Evolutionary conservation across 176 grass and related monocot species (phyloP), one percentile per base, ranked within the genome.

Genomic region (Oropetium thomaeum): DNA sequence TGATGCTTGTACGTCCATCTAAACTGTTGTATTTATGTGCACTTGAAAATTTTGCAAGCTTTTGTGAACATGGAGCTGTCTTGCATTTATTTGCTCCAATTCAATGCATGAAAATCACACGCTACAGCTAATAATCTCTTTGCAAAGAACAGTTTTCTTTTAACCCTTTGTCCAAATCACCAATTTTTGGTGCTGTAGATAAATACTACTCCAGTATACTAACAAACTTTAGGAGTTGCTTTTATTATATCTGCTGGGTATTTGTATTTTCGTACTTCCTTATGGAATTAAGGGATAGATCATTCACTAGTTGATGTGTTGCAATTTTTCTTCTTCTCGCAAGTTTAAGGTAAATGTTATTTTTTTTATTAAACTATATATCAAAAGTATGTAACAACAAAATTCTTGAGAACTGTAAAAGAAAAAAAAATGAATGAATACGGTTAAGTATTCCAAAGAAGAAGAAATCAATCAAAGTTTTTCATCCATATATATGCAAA

Each of bases 21-120:
- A 86, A 75, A 75, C 51, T 20, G 34, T 27, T 58, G 62, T 54
- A 8, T 73, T 62, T 62, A 65, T 51, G 59, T 65, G 58, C 49
- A 64, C 59, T 23, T 27, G 47, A 40, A 34, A 77, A 76, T 35
- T 49, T 64, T 64, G 30, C 2, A 31, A 76, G 42, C 58, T 63
- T 47, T 35, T 12, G 29, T 16, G 13, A 31, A 60, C 14, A 75
- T 79, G 79, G 42, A 63, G 53, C 69, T 83, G 42, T 83, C 69
- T 35, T 63, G 74, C 75, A 83, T 88, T 83, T 74, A 79, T 69
- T 78, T 69, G 69, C 42, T 52, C 64, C 69, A 37, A 88, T 79
- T 88, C 28, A 88, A 74, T 83, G 75, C 71, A 63, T 83, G 62
- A 88, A 83, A 83, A 55, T 63, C 62, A 79, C 53, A 79, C 55